phyloP scores from a whole-genome alignment of 225 moss, liverwort and hornwort genomes.

The Pseudoscleropodium purum region DNA sequence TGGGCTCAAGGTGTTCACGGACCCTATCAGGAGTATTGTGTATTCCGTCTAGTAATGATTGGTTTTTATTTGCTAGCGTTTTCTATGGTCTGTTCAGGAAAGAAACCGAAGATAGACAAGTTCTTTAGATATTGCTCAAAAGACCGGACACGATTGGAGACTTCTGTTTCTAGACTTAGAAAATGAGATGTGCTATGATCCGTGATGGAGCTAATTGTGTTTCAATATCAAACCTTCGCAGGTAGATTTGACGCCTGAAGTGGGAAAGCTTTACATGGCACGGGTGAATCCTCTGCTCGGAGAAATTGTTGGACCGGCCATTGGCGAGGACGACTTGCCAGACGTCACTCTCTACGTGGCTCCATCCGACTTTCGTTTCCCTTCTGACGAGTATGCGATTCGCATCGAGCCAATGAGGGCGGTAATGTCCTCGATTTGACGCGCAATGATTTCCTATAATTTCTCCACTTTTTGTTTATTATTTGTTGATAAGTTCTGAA shows the following conservation, averaged over 20 bases:
- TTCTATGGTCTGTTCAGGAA: neutral
- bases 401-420: conserved; percentile 81
- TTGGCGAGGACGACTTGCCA: conserved; percentile 84
- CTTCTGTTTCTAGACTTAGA: neutral
- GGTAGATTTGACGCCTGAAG: conserved; percentile 86
- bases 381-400: conserved; percentile 75
- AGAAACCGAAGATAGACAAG: neutral
- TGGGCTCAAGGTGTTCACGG: neutral
- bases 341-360: conserved; percentile 71
- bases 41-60: neutral
- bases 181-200: neutral
- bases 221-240: conserved; percentile 16
- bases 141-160: neutral
- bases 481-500: neutral
- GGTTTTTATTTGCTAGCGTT: neutral
- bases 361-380: conserved; percentile 54
- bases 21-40: neutral
- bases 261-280: conserved; percentile 77
- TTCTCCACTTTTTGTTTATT: neutral
- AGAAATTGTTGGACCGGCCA: conserved; percentile 79
- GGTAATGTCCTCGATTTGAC: conserved; percentile 23
- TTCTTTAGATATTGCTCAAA: neutral
- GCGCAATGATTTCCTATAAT: neutral
- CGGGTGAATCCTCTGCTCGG: conserved; percentile 86
- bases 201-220: neutral